phyloP scores from a whole-genome alignment of 345 rosid species.

The Bretschneidera sinensis region DNA sequence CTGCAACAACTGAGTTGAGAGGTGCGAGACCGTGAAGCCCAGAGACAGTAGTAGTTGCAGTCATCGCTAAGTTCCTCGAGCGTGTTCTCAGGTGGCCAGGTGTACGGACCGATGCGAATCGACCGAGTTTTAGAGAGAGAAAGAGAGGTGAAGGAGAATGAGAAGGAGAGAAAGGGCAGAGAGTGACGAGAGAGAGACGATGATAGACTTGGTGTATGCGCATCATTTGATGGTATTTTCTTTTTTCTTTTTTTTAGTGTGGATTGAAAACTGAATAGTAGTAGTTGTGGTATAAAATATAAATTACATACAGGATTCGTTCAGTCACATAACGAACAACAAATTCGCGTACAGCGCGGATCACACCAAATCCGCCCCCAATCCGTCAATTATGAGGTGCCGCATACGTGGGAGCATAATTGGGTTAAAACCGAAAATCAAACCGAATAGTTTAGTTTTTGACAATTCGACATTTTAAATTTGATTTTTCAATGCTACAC shows the following conservation, averaged over 20 bases:
- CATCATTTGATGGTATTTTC: conserved; percentile 22
- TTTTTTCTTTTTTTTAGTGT: not conserved
- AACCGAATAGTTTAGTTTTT: no score
- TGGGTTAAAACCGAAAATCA: no score
- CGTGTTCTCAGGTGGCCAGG: conserved; percentile 35
- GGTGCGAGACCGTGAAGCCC: conserved; percentile 47
- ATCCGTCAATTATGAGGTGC: no score
- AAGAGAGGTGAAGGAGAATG: conserved; percentile 16
- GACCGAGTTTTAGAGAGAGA: conserved; percentile 17
- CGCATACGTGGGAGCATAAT: no score
- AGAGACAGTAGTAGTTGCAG: conserved; percentile 28
- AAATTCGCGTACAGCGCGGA: no score
- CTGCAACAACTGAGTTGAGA: conserved; percentile 30
- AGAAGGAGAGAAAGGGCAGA: conserved; percentile 24
- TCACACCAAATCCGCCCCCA: no score
- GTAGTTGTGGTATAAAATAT: no score
- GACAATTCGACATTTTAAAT: no score
- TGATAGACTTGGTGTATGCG: conserved; percentile 46
- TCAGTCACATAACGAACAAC: no score
- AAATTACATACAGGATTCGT: no score
- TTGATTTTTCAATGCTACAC: no score
- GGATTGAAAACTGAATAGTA: no score
- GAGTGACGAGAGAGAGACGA: conserved; percentile 36
- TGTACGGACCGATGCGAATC: conserved; percentile 19
- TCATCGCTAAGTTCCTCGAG: conserved; percentile 8